These are phyloP conservation scores for Psidium friedrichsthalianum DNA, from an alignment of 345 rosid species.

Conservation along the genomic window DNA sequence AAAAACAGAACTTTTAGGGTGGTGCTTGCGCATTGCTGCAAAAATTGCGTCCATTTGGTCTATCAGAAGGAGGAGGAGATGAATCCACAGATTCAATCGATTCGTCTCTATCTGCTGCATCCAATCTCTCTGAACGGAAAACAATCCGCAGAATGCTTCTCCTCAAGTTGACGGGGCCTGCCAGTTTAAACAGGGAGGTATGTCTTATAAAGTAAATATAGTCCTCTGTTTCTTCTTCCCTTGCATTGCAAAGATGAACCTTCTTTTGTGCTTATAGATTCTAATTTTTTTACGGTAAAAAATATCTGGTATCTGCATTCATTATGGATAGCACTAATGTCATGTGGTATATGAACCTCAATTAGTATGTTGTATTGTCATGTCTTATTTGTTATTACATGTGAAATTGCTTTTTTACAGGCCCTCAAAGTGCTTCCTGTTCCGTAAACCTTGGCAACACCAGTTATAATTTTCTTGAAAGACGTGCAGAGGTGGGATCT, in stretches of 20 bases:
- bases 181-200: constrained; percentile 28
- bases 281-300: not conserved
- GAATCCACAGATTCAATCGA: constrained; percentile 13
- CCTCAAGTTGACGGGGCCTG: constrained; percentile 11
- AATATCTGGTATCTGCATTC: not conserved
- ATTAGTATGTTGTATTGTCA: not conserved
- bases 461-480: constrained; percentile 13
- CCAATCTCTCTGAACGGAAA: constrained; percentile 37
- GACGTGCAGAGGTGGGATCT: constrained; percentile 28
- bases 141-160: constrained; percentile 12
- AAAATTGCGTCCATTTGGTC: constrained; percentile 13
- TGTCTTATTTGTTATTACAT: not conserved
- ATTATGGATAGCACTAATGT: not conserved
- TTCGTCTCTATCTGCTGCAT: constrained; percentile 13
- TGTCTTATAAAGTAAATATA: not conserved
- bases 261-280: not conserved
- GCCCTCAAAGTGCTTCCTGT: constrained; percentile 10
- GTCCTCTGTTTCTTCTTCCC: not conserved
- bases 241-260: not conserved
- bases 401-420: constrained; percentile 8
- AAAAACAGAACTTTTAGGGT: constrained; percentile 37
- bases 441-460: constrained; percentile 1
- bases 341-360: not conserved
- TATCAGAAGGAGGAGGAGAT: constrained; percentile 17
- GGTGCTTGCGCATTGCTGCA: constrained; percentile 62